Conservation (phyloP, 305 asterid genomes). For the Fraxinus latifolia region DNA sequence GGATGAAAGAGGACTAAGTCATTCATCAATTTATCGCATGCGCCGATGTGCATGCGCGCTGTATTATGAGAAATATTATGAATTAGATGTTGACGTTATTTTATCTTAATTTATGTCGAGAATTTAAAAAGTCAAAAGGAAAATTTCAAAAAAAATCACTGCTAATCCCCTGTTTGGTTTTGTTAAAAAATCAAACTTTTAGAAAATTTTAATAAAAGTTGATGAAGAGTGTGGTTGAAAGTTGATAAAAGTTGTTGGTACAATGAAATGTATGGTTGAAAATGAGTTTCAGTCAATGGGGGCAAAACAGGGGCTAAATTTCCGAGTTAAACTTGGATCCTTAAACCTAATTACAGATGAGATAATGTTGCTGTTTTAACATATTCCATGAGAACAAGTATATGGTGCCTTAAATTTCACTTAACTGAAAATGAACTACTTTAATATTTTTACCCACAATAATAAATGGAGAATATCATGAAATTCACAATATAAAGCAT, state of each 20-base stretch:
- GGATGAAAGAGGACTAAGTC: background rate
- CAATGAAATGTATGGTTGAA: background rate
- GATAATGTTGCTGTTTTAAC: background rate
- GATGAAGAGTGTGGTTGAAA: background rate
- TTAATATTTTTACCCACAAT: slow-evolving; percentile 18
- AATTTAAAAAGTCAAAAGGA: too few species aligned
- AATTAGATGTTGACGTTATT: background rate
- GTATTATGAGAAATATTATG: background rate
- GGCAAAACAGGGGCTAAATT: background rate
- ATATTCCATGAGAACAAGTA: background rate
- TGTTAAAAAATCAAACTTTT: background rate
- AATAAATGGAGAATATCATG: background rate
- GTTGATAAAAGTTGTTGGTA: background rate
- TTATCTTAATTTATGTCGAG: background rate
- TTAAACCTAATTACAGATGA: background rate
- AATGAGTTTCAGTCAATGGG: background rate
- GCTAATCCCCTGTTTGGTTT: background rate
- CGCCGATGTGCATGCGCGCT: too few species aligned
- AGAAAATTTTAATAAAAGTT: too few species aligned
- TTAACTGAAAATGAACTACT: background rate
- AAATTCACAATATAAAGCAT: slow-evolving; percentile 11
- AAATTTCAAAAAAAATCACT: too few species aligned
- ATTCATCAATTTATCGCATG: background rate
- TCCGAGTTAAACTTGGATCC: background rate
- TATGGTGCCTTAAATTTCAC: background rate